Base-by-base conservation (phyloP, 129 eudicot species). In the Pittosporum tobira region DNA sequence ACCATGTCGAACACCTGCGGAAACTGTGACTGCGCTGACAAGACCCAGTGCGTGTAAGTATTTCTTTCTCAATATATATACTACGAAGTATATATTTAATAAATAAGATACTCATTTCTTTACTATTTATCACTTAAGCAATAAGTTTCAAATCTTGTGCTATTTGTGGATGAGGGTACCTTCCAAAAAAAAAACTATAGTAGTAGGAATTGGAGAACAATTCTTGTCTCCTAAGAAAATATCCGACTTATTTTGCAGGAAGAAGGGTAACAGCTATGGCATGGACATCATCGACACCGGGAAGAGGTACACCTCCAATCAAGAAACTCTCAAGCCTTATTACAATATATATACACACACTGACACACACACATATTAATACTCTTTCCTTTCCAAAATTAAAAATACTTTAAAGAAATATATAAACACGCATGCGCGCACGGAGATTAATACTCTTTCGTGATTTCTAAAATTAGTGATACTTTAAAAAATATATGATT, bases 11-110 rank as follows among this genome's bases (percentile, higher is more conserved):
- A 15, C 79, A 59, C 59, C 70, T 87, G 85, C 38, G 74, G 57
- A 61, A 74, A 63, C 84, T 85, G 84, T 69, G 85, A 75, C 88
- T 85, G 87, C 64, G 59, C 69, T 64, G 87, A 82, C 87, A 76
- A 70, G 75, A 79, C 25, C 85, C 68, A 77, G 22, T 82, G 83
- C 72, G 36, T 15, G 83, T 77, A 77, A 79, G 95, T 85, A 3
- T 56, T 3, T 3, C 11, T 30, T 48, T 19, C 27, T 51, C 30
- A 34, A 6, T 31, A n/a, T n/a, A n/a, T n/a, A n/a, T n/a, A n/a
- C n/a, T n/a, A n/a, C n/a, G n/a, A n/a, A n/a, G n/a, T n/a, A n/a
- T n/a, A n/a, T n/a, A n/a, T n/a, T n/a, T n/a, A n/a, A n/a, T n/a
- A n/a, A n/a, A n/a, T n/a, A n/a, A n/a, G n/a, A n/a, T n/a, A n/a